phyloP scores from a whole-genome alignment of 495 filamentous ascomycete genomes.

The Aspergillus ostianus region DNA sequence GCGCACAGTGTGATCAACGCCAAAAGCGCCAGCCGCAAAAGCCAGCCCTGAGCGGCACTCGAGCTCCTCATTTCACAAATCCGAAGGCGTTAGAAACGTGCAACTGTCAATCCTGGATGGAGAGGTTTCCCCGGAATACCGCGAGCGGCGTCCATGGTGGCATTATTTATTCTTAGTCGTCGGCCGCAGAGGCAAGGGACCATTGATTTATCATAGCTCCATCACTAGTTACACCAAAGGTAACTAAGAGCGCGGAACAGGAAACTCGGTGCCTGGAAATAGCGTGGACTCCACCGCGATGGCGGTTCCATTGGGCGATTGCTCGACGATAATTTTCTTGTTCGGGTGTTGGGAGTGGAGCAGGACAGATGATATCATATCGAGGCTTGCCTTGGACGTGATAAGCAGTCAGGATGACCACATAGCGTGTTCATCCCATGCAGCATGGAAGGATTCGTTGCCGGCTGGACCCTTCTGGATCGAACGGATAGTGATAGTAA shows the following conservation, averaged over 20 bases:
- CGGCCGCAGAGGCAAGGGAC: no score
- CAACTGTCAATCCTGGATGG: no score
- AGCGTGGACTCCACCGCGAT: not conserved
- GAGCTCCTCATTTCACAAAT: not conserved
- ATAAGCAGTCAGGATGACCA: not conserved
- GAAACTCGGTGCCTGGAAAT: not conserved
- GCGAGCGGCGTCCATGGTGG: not conserved
- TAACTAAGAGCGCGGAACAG: not conserved
- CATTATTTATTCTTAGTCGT: not conserved
- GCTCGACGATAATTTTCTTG: not conserved
- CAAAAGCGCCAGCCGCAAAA: not conserved
- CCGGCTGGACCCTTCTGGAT: not conserved
- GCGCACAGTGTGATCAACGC: not conserved
- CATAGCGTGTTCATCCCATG: not conserved
- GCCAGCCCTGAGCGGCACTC: not conserved
- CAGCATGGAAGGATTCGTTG: not conserved
- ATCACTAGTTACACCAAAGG: no score
- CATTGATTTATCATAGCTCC: no score
- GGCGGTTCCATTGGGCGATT: not conserved
- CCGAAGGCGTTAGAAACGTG: not conserved
- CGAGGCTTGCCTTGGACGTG: not conserved
- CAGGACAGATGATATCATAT: not conserved
- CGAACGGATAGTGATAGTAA: not conserved
- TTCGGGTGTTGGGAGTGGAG: not conserved
- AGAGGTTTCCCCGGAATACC: no score